Evolutionary conservation across 805 yeast genomes (phyloP), one percentile per base, ranked within the genome.

Genomic region (Nakazawaea anatomiae): DNA sequence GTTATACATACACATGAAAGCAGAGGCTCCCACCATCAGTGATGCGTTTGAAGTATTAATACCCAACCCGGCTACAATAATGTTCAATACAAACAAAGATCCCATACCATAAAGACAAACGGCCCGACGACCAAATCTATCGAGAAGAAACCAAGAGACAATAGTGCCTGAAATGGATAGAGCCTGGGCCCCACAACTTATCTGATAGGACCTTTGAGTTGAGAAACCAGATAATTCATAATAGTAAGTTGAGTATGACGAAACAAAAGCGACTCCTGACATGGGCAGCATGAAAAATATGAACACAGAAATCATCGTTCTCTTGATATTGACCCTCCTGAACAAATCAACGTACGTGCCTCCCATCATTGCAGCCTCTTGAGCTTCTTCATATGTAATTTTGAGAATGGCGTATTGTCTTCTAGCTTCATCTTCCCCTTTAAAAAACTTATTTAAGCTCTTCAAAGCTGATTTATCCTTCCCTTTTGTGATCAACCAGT

Each of bases 171-270:
- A 36, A 42, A 60, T 54, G 10, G 73, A 68, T 14, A 70, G 52
- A 5, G 61, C 58, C 50, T 68, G 68, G 36, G 66, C 68, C 44
- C 69, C 70, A 48, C 64, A 59, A 39, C 57, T 48, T 9, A 61
- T 35, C 44, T 54, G 58, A 50, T 52, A 77, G 3, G 80, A 64
- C 65, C 68, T 70, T 27, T 68, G 55, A 3, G 66, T 60, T 9
- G 70, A 60, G 57, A 74, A 66, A 46, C 83, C 83, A 39, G 82
- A 79, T 53, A 75, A 74, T 41, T 63, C 56, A 55, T 71, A 77
- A 61, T 75, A 76, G 55, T 75, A 77, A 5, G 82, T 73, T 6
- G 80, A 66, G 60, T 72, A 77, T 38, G 75, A 75, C 63, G 72
- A 69, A 54, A 61, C 58, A 58, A 74, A 70, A 1, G 76, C 62